Base-by-base conservation (phyloP, 345 rosid genomes). In the Nasturtium officinale region DNA sequence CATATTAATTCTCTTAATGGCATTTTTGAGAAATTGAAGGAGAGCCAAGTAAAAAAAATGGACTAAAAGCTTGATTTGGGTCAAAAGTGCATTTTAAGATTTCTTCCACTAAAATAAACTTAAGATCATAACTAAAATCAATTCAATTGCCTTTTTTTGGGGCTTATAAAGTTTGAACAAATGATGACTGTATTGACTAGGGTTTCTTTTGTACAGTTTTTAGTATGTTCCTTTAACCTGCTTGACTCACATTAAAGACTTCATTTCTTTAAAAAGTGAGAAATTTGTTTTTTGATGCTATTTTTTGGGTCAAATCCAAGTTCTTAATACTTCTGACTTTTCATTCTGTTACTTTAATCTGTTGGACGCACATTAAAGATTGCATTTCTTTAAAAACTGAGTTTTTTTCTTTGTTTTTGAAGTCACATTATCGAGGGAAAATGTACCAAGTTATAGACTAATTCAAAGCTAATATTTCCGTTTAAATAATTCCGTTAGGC, bases 91-190 rank as follows among this genome's bases (percentile, higher is more conserved):
- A 23, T 4, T 29, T 4, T 12, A 23, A 23, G 25, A 23, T 23
- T 7, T 33, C 11, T 55, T 62, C 17, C 5, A 42, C 17, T 42
- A 15, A 40, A 13, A 42, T n/a, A 54, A 65, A 52, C 32, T 18
- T 74, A 13, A 7, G 50, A 54, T 43, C 16, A 65, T 28, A 65
- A 16, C 59, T 56, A 25, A 54, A 47, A 17, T 12, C 16, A 46
- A 47, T 60, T 73, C 18, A 29, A 40, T 18, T 64, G 64, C 57
- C n/a, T 54, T 7, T 56, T 29, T 21, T 29, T 11, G 43, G 56
- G 17, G 25, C 23, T 23, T 33, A 64, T 23, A 58, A 45, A 74
- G 65, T 74, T 47, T 65, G 23, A 47, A 74, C 52, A 28, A 29
- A 13, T 58, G 30, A 3, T 48, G 38, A 35, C 33, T 55, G 21